Evolutionary conservation across 176 grass and related monocot species (phyloP).

Genomic region (Bromus sterilis): DNA sequence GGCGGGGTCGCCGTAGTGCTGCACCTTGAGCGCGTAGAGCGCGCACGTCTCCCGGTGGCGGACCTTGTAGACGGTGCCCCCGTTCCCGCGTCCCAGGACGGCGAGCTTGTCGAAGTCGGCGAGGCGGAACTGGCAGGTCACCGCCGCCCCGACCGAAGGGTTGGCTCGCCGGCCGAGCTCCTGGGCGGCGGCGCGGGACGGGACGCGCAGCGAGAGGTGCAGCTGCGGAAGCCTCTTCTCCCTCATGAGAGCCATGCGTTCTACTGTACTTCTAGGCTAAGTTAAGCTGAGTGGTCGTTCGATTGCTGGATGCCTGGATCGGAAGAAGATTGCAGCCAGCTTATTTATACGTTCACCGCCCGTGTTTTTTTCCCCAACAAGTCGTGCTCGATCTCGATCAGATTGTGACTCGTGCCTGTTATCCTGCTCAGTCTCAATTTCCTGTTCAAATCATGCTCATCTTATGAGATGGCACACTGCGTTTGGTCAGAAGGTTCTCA

Average conservation of each 20-base stretch:
- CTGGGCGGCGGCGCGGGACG: not conserved
- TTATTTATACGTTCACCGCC: slow-evolving; percentile 21
- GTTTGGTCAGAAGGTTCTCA: not conserved
- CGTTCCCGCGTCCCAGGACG: slow-evolving; percentile 39
- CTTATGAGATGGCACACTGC: not conserved
- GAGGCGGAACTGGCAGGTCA: slow-evolving; percentile 21
- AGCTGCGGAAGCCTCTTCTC: slow-evolving; percentile 21
- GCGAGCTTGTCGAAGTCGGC: slow-evolving; percentile 43
- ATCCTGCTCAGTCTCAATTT: not conserved
- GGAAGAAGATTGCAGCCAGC: not conserved
- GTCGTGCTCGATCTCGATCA: too few species aligned
- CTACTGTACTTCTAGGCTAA: not conserved
- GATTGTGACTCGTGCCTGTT: too few species aligned
- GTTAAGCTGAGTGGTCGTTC: not conserved
- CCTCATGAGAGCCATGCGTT: slow-evolving; percentile 20
- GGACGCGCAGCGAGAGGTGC: slow-evolving; percentile 33
- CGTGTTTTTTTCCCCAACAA: too few species aligned
- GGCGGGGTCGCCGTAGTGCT: slow-evolving; percentile 6
- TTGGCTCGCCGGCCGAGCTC: not conserved
- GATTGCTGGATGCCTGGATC: not conserved
- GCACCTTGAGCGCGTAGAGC: slow-evolving; percentile 47
- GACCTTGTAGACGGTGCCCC: slow-evolving; percentile 59
- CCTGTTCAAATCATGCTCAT: not conserved
- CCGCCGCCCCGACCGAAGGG: not conserved
- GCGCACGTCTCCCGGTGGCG: slow-evolving; percentile 33